These are phyloP conservation scores for Albatrellus ellisii DNA, from an alignment of 768 basidiomycete genomes.

Conservation along the genomic window DNA sequence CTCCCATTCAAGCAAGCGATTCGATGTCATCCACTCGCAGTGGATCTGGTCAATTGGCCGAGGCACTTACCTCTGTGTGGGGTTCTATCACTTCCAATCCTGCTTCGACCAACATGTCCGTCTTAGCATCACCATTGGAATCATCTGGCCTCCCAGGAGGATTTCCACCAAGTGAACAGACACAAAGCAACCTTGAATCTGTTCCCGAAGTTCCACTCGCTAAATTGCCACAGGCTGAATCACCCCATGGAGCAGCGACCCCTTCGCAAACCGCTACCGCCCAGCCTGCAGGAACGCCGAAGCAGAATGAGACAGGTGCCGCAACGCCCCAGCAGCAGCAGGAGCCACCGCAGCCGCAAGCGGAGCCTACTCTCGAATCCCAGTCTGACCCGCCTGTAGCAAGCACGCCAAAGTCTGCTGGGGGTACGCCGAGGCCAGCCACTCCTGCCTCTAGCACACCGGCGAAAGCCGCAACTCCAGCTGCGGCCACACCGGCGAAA, in stretches of 20 bases:
- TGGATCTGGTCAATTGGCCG: constrained; percentile 25
- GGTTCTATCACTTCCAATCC: constrained; percentile 20
- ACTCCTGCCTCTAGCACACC: constrained; percentile 1
- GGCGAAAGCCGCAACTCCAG: not conserved
- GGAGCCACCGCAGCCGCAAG: not conserved
- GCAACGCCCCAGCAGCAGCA: not conserved
- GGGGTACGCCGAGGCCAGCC: not conserved
- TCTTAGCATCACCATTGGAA: constrained; percentile 16
- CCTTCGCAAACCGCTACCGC: constrained; percentile 3
- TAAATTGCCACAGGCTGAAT: constrained; percentile 11
- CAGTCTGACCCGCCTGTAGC: constrained; percentile 5
- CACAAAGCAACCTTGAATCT: constrained; percentile 16
- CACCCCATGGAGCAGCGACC: constrained; percentile 2
- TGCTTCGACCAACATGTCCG: constrained; percentile 8
- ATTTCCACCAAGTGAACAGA: constrained; percentile 12
- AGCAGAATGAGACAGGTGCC: not conserved
- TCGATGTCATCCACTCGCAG: constrained; percentile 24
- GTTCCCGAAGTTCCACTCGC: constrained; percentile 8
- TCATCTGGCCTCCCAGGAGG: constrained; percentile 19
- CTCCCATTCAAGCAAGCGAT: constrained; percentile 19
- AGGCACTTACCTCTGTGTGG: constrained; percentile 36
- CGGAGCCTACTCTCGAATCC: not conserved
- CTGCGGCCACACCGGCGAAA: constrained; percentile 1
- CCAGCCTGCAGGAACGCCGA: constrained; percentile 8
- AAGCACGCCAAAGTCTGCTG: not conserved